phyloP scores from a whole-genome alignment of 2,329 filamentous ascomycete species.

The Botrytis sinoallii region DNA sequence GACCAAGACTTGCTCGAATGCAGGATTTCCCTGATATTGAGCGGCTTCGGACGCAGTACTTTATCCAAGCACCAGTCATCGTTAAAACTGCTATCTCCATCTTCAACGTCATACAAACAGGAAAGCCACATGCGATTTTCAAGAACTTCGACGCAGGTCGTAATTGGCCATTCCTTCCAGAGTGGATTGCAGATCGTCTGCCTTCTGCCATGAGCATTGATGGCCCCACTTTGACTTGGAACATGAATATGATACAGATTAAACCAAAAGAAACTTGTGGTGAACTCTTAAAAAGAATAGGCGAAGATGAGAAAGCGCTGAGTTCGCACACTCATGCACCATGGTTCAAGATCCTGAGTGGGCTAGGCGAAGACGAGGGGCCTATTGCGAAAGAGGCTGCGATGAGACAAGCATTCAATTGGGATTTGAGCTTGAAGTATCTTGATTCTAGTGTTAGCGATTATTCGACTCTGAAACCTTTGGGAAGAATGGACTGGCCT shows the following conservation, averaged over 20 bases:
- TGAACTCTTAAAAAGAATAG: neutral
- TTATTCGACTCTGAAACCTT: neutral
- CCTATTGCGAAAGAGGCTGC: neutral
- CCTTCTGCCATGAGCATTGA: neutral
- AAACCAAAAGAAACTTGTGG: neutral
- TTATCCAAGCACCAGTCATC: neutral
- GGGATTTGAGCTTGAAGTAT: neutral
- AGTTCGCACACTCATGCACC: slow-evolving; percentile 1
- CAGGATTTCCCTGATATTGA: neutral
- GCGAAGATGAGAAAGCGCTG: neutral
- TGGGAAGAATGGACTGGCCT: neutral
- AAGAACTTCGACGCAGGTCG: neutral
- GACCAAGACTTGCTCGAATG: neutral
- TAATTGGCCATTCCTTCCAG: slow-evolving; percentile 3
- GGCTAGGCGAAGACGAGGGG: neutral
- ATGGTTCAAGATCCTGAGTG: neutral
- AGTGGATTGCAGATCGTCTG: neutral
- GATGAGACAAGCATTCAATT: slow-evolving; percentile 2
- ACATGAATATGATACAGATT: neutral
- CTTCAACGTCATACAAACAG: neutral
- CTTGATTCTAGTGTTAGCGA: neutral
- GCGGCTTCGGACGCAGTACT: neutral
- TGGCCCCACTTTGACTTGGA: slow-evolving; percentile 2
- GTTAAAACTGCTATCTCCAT: neutral
- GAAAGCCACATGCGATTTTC: neutral